Evolutionary conservation across 139 green algal genomes (phyloP).

Genomic region (Asterochloris sp.): DNA sequence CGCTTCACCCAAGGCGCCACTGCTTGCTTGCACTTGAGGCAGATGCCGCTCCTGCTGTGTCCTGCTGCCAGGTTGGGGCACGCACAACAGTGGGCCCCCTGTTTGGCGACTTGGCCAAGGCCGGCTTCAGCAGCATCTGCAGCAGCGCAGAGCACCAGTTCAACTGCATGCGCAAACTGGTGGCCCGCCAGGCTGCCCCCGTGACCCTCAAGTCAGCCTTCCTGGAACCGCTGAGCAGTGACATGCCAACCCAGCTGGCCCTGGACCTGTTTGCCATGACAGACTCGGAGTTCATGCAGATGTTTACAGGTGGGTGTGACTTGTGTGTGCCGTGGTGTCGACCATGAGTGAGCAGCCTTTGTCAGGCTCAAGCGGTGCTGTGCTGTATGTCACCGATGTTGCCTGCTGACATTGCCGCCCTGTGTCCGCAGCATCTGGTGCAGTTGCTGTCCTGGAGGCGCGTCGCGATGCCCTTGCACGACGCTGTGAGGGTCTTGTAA

Average conservation of each 20-base stretch:
- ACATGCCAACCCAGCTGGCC: conserved; percentile 54
- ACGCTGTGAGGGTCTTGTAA: conserved; percentile 64
- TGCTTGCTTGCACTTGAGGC: too few relatives aligned
- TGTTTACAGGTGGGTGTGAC: conserved; percentile 61
- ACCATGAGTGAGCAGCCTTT: not conserved
- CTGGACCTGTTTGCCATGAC: conserved; percentile 68
- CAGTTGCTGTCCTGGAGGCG: conserved; percentile 52
- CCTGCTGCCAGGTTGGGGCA: too few relatives aligned
- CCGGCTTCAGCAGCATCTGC: conserved; percentile 14
- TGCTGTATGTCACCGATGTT: not conserved
- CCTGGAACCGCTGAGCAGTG: conserved; percentile 62
- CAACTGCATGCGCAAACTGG: conserved; percentile 38
- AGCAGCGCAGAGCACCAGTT: conserved; percentile 50
- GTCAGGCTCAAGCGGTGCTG: not conserved
- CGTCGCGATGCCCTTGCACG: conserved; percentile 63
- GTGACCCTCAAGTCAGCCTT: conserved; percentile 82
- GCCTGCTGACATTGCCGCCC: not conserved
- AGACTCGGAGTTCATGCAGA: conserved; percentile 72
- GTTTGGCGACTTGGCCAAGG: conserved; percentile 15
- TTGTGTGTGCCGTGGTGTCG: not conserved
- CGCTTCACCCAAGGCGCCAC: too few relatives aligned
- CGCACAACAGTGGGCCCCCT: not conserved
- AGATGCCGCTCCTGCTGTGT: too few relatives aligned
- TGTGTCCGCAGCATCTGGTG: conserved; percentile 54
- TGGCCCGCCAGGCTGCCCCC: conserved; percentile 64